Percentiles rank a stretch among this genome's conserved stretches.
Conservation (phyloP, 2,329 filamentous ascomycete species). For the Metarhizium anisopliae region DNA sequence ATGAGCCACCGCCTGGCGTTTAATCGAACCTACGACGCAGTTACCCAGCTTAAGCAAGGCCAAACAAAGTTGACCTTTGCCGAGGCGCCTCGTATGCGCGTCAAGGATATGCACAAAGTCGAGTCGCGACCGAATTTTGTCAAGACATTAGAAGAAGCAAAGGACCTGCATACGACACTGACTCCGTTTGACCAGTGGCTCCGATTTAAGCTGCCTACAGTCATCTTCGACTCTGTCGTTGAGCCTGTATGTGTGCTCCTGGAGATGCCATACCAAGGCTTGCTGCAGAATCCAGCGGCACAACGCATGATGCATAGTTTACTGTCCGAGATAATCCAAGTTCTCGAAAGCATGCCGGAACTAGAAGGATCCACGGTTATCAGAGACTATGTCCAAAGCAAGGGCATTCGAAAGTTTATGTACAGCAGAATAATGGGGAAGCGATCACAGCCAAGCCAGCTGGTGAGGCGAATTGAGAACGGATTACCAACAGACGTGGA, state of each 20-base stretch:
- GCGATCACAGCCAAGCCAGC: constrained; percentile 48
- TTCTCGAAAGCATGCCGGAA: constrained; percentile 70
- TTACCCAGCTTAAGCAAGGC: constrained; percentile 28
- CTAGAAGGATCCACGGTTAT: constrained; percentile 52
- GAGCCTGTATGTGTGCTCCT: constrained; percentile 76
- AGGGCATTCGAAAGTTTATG: constrained; percentile 52
- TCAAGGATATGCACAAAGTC: constrained; percentile 11
- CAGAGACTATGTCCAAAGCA: constrained; percentile 44
- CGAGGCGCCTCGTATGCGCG: constrained; percentile 8
- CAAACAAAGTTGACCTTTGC: constrained; percentile 20
- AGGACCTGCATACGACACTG: constrained; percentile 14
- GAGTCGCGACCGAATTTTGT: constrained; percentile 15
- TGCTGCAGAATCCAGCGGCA: constrained; percentile 59
- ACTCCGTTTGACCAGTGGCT: constrained; percentile 40
- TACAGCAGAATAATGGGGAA: constrained; percentile 27
- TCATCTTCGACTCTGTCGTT: constrained; percentile 67
- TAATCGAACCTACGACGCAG: constrained; percentile 28
- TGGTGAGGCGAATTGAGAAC: constrained; percentile 55
- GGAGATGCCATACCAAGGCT: constrained; percentile 63
- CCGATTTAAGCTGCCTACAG: constrained; percentile 65
- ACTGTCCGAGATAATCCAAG: constrained; percentile 62
- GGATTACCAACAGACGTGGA: constrained; percentile 66
- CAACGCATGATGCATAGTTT: constrained; percentile 61
- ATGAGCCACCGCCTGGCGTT: constrained; percentile 38
- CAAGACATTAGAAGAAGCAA: constrained; percentile 10